These are phyloP conservation scores for Senna siamea DNA, from an alignment of 306 rosid species.

Conservation along the genomic window DNA sequence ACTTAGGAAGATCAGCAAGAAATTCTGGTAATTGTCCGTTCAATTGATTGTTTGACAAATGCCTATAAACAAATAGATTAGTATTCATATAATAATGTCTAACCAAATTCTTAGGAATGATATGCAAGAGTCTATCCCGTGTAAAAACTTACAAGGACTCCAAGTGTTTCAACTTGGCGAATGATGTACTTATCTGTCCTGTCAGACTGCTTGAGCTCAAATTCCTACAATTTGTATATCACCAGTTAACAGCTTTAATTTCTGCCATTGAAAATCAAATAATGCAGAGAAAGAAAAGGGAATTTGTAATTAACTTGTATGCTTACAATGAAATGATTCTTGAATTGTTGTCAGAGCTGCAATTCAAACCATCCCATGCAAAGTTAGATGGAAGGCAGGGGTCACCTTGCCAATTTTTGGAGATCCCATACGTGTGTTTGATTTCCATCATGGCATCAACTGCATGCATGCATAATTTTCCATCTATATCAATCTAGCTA, in stretches of 20 bases:
- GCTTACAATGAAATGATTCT: conserved; percentile 42
- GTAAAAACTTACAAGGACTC: conserved; percentile 16
- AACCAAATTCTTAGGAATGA: too few species aligned
- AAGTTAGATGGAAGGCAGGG: conserved; percentile 37
- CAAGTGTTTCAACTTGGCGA: neutral
- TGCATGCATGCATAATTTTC: too few species aligned
- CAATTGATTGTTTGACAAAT: conserved; percentile 48
- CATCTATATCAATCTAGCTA: too few species aligned
- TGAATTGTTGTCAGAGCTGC: conserved; percentile 24
- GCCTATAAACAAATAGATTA: conserved; percentile 30
- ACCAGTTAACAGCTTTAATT: neutral
- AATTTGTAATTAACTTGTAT: too few species aligned
- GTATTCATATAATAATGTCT: too few species aligned
- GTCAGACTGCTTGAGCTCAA: conserved; percentile 11
- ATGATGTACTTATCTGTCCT: neutral
- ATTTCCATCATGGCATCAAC: conserved; percentile 11
- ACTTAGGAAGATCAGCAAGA: conserved; percentile 27
- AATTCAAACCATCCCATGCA: conserved; percentile 40
- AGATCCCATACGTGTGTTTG: neutral
- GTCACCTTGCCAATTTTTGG: conserved; percentile 42
- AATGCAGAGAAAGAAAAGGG: too few species aligned
- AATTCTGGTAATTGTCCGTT: conserved; percentile 39
- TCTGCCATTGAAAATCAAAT: neutral
- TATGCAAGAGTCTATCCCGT: neutral
- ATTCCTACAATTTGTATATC: neutral